Base-by-base conservation (phyloP, 345 rosid genomes). In the Camelina sativa region DNA sequence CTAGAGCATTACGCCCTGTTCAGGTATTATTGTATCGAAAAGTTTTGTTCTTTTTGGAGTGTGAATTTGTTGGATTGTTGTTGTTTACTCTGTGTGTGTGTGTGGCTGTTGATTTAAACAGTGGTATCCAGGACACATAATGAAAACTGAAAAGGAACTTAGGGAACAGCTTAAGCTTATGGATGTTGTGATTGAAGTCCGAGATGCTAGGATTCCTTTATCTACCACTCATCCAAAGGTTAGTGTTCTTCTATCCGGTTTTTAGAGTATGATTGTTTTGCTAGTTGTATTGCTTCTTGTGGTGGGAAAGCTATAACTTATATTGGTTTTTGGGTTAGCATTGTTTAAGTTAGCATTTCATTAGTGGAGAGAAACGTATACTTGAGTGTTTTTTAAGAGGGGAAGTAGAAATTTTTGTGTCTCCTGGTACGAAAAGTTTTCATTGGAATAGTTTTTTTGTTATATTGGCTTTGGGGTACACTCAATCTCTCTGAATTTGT, bases 91-190 rank as follows among this genome's bases (percentile, higher is more conserved):
- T 30, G 57, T 17, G 60, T 28, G 53, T 28, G 57, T 17, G 60
- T 28, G 53, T 17, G 58, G 15, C 1, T 81, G 62, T 70, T 19
- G 67, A 43, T 43, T 74, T 7, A 2, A 19, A 66, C 78, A 90
- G 98, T 94, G 98, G 97, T 94, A 94, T 83, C 98, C 98, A 47
- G 98, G 97, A 70, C 96, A 94, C 68, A 94, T 91, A 72, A 95
- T 93, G n/a, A 94, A 91, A 81, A 84, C 97, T 17, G 97, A 91
- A 66, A 94, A 84, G 75, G 96, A 94, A 74, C 89, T 94, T 41
- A 91, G 91, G 74, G 95, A 89, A 53, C 98, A 94, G 72, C 87
- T 94, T 76, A 91, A 91, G 84, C 78, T 91, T 70, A 91, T 94
- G 96, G 98, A 94, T 87, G 93, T 89, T 74, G 97, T 94, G 63